Evolutionary conservation across 306 rosid species (phyloP).

Genomic region (Quercus ilex): DNA sequence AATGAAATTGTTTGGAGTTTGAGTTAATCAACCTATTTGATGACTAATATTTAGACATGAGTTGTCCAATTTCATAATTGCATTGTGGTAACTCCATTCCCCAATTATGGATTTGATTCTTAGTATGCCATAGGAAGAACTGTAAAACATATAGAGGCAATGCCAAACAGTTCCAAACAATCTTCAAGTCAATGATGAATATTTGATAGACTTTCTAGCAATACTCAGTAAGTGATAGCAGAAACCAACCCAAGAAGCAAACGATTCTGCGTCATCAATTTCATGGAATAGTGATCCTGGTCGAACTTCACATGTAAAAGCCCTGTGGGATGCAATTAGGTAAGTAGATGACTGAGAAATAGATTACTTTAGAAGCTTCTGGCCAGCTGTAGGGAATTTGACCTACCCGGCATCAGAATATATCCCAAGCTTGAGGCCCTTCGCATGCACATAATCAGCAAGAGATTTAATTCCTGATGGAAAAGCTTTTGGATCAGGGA

Average conservation of each 20-base stretch:
- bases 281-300: constrained; percentile 90
- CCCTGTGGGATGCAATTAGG: constrained; percentile 43
- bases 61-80: not conserved
- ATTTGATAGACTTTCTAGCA: constrained; percentile 2
- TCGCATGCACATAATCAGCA: constrained; percentile 79
- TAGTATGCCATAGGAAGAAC: not conserved
- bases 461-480: constrained; percentile 93
- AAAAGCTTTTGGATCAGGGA: constrained; percentile 64
- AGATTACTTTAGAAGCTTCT: constrained; percentile 13
- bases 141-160: constrained; percentile 1
- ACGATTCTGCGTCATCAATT: constrained; percentile 65
- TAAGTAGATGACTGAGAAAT: constrained; percentile 20
- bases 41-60: not conserved
- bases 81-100: not conserved
- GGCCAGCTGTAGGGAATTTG: constrained; percentile 20
- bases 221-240: constrained; percentile 10
- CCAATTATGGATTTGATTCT: not conserved
- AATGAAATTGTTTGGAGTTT: not conserved
- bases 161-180: not conserved
- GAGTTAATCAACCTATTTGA: not conserved
- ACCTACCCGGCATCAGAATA: constrained; percentile 98
- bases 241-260: constrained; percentile 93
- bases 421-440: constrained; percentile 91
- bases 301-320: constrained; percentile 89
- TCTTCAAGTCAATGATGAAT: constrained; percentile 8